phyloP scores from a whole-genome alignment of 2,329 filamentous ascomycete species.

The Epicoccum nigrum region DNA sequence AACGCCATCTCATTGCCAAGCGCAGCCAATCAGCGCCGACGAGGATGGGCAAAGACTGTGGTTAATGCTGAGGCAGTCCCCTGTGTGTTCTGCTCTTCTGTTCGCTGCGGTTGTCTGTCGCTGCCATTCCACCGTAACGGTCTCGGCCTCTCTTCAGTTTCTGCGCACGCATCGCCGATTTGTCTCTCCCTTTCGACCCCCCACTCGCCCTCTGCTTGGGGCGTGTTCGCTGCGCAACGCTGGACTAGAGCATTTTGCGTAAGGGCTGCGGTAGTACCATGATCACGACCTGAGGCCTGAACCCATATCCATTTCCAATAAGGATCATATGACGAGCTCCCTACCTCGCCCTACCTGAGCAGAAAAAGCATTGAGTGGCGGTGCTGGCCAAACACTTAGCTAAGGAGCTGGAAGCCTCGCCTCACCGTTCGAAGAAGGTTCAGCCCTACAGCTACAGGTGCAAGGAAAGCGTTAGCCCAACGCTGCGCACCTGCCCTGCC shows the following conservation, averaged over 20 bases:
- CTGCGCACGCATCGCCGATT: slow-evolving; percentile 15
- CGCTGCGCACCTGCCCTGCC: background rate
- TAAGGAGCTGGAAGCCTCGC: too few species aligned
- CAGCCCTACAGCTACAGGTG: slow-evolving; percentile 14
- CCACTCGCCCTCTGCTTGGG: slow-evolving; percentile 14
- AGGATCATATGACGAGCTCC: slow-evolving; percentile 21
- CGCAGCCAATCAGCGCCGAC: slow-evolving; percentile 35
- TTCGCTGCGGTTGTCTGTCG: slow-evolving; percentile 22
- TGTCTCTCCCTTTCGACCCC: slow-evolving; percentile 22
- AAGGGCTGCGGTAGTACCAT: slow-evolving; percentile 40
- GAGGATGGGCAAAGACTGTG: slow-evolving; percentile 28
- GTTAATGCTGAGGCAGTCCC: slow-evolving; percentile 43
- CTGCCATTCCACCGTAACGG: slow-evolving; percentile 10
- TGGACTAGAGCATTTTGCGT: slow-evolving; percentile 23
- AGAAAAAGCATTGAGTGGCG: slow-evolving; percentile 27
- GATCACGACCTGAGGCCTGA: slow-evolving; percentile 23
- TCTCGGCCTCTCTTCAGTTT: slow-evolving; percentile 6
- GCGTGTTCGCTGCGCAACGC: slow-evolving; percentile 23
- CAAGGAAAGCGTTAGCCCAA: slow-evolving; percentile 17
- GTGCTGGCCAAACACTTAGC: slow-evolving; percentile 27
- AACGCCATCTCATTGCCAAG: slow-evolving; percentile 30
- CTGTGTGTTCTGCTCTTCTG: slow-evolving; percentile 28
- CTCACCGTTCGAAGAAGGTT: slow-evolving; percentile 20
- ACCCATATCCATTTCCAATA: too few species aligned
- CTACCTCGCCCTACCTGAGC: slow-evolving; percentile 9